Conservation (phyloP, 169 alveolate species). For the Plasmodium sp. region DNA sequence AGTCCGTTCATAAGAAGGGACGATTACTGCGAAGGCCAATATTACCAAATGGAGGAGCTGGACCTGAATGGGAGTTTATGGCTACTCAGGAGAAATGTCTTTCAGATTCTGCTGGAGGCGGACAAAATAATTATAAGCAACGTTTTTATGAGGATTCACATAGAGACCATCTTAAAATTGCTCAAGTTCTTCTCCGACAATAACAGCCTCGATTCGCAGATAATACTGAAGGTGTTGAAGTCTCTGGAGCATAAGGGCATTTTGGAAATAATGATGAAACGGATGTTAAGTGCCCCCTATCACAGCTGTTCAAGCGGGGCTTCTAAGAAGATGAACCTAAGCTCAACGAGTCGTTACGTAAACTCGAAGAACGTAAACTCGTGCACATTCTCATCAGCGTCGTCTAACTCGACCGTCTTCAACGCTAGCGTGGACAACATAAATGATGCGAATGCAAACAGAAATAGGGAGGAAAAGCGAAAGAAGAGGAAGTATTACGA, state of each 20-base stretch:
- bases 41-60: slow-evolving; percentile 67
- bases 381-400: slow-evolving; percentile 24
- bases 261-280: slow-evolving; percentile 74
- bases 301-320: background rate
- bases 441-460: background rate
- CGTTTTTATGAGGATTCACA: slow-evolving; percentile 57
- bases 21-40: slow-evolving; percentile 13
- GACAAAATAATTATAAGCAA: slow-evolving; percentile 73
- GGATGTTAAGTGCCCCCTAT: slow-evolving; percentile 65
- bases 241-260: slow-evolving; percentile 70
- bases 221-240: slow-evolving; percentile 42
- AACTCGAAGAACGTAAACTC: slow-evolving; percentile 21
- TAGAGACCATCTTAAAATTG: slow-evolving; percentile 54
- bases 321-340: background rate
- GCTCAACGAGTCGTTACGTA: background rate
- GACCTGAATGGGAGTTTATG: slow-evolving; percentile 64
- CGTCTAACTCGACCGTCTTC: slow-evolving; percentile 34
- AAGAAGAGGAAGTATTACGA: slow-evolving; percentile 70
- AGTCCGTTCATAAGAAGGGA: slow-evolving; percentile 47
- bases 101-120: slow-evolving; percentile 63
- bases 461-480: slow-evolving; percentile 27
- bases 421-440: slow-evolving; percentile 9
- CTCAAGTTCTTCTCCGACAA: slow-evolving; percentile 64
- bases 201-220: slow-evolving; percentile 51
- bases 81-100: slow-evolving; percentile 73